Percentiles rank a stretch among this genome's conserved stretches.
phyloP scores from a whole-genome alignment of 306 rosid genomes.

The Gastrolobium bilobum region DNA sequence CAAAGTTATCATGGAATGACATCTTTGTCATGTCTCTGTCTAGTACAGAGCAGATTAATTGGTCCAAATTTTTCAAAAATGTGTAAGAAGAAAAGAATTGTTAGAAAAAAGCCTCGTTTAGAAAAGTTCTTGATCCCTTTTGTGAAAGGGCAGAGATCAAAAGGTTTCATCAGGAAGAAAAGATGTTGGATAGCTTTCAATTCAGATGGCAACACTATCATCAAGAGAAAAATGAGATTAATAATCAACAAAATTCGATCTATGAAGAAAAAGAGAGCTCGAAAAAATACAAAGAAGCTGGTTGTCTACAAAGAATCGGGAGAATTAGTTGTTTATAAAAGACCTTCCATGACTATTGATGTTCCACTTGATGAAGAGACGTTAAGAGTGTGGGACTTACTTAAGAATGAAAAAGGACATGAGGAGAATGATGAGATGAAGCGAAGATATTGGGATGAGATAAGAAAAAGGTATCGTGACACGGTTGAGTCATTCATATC shows the following conservation, averaged over 20 bases:
- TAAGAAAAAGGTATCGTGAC: not conserved
- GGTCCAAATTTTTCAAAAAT: conserved; percentile 7
- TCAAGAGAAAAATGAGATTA: not conserved
- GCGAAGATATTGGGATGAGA: conserved; percentile 10
- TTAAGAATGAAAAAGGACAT: conserved; percentile 24
- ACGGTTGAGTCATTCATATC: not conserved
- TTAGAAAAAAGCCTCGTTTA: not conserved
- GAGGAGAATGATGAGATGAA: conserved; percentile 39
- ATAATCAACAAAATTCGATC: not conserved
- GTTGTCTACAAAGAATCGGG: not conserved
- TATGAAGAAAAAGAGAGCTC: not conserved
- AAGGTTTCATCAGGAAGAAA: not conserved
- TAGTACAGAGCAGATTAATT: not conserved
- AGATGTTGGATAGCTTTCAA: not conserved
- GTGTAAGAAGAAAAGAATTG: conserved; percentile 39
- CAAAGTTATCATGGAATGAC: not conserved
- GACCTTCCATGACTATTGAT: not conserved
- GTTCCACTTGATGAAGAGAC: conserved; percentile 45
- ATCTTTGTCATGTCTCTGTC: not conserved
- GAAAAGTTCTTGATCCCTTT: not conserved
- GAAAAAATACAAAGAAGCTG: not conserved
- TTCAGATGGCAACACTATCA: not conserved
- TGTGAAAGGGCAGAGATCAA: conserved; percentile 43
- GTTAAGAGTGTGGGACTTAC: conserved; percentile 49
- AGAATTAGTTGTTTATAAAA: conserved; percentile 34